A percentile compares a stretch with the other conserved stretches of the same genome.
Conservation (phyloP, 2,329 filamentous ascomycete species). For the Hirsutella thompsonii region DNA sequence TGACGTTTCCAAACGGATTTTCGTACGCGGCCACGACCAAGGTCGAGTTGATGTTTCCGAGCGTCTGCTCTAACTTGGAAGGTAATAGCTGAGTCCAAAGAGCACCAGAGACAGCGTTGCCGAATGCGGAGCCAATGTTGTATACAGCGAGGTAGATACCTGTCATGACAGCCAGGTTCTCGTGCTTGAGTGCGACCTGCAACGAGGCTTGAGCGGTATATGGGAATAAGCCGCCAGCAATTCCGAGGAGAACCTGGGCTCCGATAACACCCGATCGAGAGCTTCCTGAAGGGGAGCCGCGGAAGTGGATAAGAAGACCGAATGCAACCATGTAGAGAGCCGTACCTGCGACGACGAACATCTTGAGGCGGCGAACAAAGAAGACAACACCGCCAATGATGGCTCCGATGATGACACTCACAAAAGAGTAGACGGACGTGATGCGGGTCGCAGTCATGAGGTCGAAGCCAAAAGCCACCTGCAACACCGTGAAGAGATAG, state of each 20-base stretch:
- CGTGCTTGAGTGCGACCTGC: constrained; percentile 21
- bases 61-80: constrained; percentile 14
- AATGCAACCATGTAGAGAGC: constrained; percentile 43
- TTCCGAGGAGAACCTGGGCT: constrained; percentile 41
- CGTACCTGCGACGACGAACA: constrained; percentile 44
- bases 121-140: constrained; percentile 27
- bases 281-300: constrained; percentile 28
- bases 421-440: constrained; percentile 37
- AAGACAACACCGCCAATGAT: constrained; percentile 37
- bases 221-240: constrained; percentile 44
- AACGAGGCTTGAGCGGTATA: constrained; percentile 26
- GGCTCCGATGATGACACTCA: constrained; percentile 40
- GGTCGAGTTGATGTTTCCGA: constrained; percentile 19
- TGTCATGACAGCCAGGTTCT: constrained; percentile 25
- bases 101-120: constrained; percentile 24
- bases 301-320: constrained; percentile 40
- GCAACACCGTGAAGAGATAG: constrained; percentile 45
- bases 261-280: constrained; percentile 40
- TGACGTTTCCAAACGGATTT: constrained; percentile 22
- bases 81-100: constrained; percentile 29
- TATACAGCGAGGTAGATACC: constrained; percentile 26
- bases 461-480: constrained; percentile 44
- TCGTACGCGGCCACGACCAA: constrained; percentile 22
- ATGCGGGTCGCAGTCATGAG: constrained; percentile 42
- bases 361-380: constrained; percentile 39